phyloP scores from a whole-genome alignment of 225 moss, liverwort and hornwort species.

The Straminergon stramineum region DNA sequence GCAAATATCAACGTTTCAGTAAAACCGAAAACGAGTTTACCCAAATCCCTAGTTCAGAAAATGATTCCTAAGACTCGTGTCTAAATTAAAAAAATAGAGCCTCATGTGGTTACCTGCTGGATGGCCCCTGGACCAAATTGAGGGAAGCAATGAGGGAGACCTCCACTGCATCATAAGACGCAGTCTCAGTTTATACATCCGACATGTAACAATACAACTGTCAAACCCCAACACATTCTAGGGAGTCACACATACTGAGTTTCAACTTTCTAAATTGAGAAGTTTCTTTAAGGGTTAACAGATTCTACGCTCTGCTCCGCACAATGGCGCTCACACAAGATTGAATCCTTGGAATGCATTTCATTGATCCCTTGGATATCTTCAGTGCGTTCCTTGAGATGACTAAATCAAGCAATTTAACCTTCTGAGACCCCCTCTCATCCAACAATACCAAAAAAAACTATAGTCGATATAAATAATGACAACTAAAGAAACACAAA shows the following conservation, averaged over 20 bases:
- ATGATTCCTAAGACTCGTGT: background rate
- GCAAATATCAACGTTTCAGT: background rate
- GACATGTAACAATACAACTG: background rate
- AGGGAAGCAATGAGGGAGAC: slow-evolving; percentile 96
- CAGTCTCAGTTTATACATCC: background rate
- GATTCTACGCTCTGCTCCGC: background rate
- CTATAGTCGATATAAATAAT: background rate
- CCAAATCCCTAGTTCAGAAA: background rate
- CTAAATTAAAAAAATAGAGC: background rate
- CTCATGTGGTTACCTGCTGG: slow-evolving; percentile 63
- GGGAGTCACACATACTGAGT: background rate
- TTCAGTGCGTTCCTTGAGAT: background rate
- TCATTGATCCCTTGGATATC: background rate
- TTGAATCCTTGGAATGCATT: background rate
- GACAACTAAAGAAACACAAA: background rate
- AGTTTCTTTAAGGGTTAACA: background rate
- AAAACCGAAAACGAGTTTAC: background rate
- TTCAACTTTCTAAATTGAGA: background rate
- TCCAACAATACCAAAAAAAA: background rate
- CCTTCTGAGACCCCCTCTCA: background rate
- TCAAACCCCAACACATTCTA: background rate
- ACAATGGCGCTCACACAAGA: background rate
- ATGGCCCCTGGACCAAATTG: slow-evolving; percentile 91
- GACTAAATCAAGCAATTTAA: background rate
- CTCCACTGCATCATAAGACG: slow-evolving; percentile 63